Base-by-base conservation (phyloP, 225 moss, liverwort and hornwort species). In the Anthoceros angustus region DNA sequence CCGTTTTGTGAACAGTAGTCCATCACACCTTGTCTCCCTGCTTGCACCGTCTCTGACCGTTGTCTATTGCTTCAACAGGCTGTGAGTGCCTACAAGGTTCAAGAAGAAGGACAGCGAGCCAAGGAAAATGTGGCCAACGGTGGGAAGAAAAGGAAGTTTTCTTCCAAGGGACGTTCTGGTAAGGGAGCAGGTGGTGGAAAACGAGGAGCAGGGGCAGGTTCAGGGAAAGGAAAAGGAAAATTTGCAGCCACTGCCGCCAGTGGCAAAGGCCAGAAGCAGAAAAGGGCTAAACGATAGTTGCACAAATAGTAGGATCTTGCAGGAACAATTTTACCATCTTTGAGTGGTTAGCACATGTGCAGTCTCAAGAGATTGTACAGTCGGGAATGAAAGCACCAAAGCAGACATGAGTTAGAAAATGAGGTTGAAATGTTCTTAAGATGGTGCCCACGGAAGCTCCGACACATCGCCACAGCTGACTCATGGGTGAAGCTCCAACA, bases 21-120 rank as follows among this genome's bases (percentile, higher is more conserved):
- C 8, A 16, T 43, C 1, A 5, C 7, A 11, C 38, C 20, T 3
- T 41, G 8, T 42, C 10, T 67, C 48, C 12, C n/a, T 4, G 3
- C 32, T 10, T 64, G 16, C 42, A 16, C 39, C 5, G 16, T 15
- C 14, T 50, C 0, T 40, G 61, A 25, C 42, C 63, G 7, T 69
- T 68, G 41, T 67, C 43, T 61, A 32, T 42, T 46, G 62, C 24
- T 9, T 61, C 23, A 7, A 0, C 75, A 95, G 94, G 95, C 95
- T 64, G 88, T 98, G 55, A 91, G 85, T 67, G 82, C 74, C 8
- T 91, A 88, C 71, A 88, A 88, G 64, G 87, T 91, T 16, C 86
- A 91, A 76, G 95, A 98, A 72, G 86, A 84, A 61, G 79, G 73
- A 23, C 91, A 98, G 82, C 75, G 77, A 42, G 85, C 86, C 2